Base-by-base conservation (phyloP, 306 rosid species). In the Corylus heterophylla region DNA sequence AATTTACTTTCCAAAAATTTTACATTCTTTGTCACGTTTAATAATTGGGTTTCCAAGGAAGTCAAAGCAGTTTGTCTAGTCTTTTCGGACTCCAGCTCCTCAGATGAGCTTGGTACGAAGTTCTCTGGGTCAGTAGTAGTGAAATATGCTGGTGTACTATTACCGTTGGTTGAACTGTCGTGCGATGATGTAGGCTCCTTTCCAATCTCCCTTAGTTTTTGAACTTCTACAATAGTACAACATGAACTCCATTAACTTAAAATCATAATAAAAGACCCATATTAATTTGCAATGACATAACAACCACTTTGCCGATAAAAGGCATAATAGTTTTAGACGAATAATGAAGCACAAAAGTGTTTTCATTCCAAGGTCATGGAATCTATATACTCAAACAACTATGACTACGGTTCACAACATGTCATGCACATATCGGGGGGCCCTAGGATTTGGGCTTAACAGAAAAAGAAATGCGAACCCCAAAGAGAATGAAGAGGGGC, bases 171-270 rank as follows among this genome's bases (percentile, higher is more conserved):
- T 35, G 83, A 76, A 73, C 81, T 76, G 52, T 86, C 86, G 73
- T 77, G 85, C 12, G 82, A 74, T 51, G 87, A 76, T 58, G 82
- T 22, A 25, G 80, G 79, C 70, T 85, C 93, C 75, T 74, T 84
- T 54, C 90, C 90, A 14, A 91, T 88, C 80, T 88, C 91, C 84
- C 83, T 76, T 35, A 94, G 87, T 72, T 89, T 89, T 78, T 84
- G 86, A 75, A 94, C 84, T 85, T 94, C 98, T 95, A 94, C 87
- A 83, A 79, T 76, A 79, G 59, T 37, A 55, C 67, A 29, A 83
- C 14, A 74, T 18, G 61, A 71, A 77, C 64, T 62, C 48, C 16
- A 6, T 83, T 79, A 66, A 42, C 31, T 45, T n/a, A 45, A 68
- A 81, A 12, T 31, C 16, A 77, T 47, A 78, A 74, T 77, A 77